Percentiles rank a stretch among this genome's conserved stretches.
These are phyloP conservation scores for Recurvomyces mirabilis DNA, from an alignment of 495 filamentous ascomycete genomes.

Conservation along the genomic window DNA sequence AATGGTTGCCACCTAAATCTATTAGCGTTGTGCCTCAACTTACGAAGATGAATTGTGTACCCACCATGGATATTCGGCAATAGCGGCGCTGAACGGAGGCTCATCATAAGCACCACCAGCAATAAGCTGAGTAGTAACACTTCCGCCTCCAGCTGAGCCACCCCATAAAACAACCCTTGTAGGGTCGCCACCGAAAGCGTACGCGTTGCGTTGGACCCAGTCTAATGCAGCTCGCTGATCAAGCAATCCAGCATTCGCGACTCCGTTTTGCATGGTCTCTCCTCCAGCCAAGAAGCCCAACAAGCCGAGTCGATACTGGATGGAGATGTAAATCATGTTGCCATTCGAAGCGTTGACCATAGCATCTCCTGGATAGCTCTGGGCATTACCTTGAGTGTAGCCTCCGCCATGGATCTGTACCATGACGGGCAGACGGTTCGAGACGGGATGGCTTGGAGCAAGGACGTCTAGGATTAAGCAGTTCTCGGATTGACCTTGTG, in stretches of 20 bases:
- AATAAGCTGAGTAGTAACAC: conserved; percentile 21
- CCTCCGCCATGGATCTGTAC: conserved; percentile 22
- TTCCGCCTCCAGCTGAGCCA: conserved; percentile 25
- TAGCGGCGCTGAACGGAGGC: conserved; percentile 21
- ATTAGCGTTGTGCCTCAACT: too few species aligned
- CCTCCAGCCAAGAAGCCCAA: conserved; percentile 25
- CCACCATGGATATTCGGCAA: conserved; percentile 20
- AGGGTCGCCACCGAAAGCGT: conserved; percentile 16
- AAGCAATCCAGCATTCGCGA: conserved; percentile 29
- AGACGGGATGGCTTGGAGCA: conserved; percentile 14
- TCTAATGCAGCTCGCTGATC: conserved; percentile 30
- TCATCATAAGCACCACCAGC: conserved; percentile 17
- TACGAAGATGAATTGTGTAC: too few species aligned
- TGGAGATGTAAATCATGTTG: conserved; percentile 26
- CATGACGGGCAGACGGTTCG: conserved; percentile 15
- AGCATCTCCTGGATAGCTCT: conserved; percentile 16
- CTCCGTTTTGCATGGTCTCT: conserved; percentile 26
- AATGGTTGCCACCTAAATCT: too few species aligned
- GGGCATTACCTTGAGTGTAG: conserved; percentile 8
- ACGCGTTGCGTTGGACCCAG: conserved; percentile 25
- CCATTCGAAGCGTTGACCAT: conserved; percentile 21
- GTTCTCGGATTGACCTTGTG: conserved; percentile 13
- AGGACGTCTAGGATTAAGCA: conserved; percentile 23
- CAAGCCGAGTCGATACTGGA: conserved; percentile 29
- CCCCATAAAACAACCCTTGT: conserved; percentile 26